Percentiles rank a stretch among this genome's conserved stretches.
Conservation (phyloP, 306 rosid species). For the Begonia masoniana region DNA sequence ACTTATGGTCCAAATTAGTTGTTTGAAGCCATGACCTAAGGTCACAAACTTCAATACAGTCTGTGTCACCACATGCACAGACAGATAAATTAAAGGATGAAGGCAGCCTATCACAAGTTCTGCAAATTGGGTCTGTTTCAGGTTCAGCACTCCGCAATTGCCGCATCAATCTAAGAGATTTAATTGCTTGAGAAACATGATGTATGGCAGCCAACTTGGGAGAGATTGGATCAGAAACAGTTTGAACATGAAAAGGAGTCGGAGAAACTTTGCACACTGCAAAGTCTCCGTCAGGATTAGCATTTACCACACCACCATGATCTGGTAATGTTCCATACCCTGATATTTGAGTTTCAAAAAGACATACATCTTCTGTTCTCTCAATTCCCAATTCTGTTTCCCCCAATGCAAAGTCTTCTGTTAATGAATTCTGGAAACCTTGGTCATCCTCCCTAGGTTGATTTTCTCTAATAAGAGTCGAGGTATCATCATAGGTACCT, state of each 20-base stretch:
- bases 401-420: conserved; percentile 29
- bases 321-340: conserved; percentile 1
- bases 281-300: conserved; percentile 26
- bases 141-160: conserved; percentile 69
- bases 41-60: conserved; percentile 96
- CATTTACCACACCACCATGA: conserved; percentile 21
- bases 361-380: no score
- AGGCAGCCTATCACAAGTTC: conserved; percentile 31
- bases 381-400: conserved; percentile 15
- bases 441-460: conserved; percentile 28
- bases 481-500: conserved; percentile 21
- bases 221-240: conserved; percentile 87
- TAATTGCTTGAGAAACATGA: conserved; percentile 96
- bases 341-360: no score
- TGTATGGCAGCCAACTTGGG: conserved; percentile 89
- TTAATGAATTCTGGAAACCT: conserved; percentile 20
- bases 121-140: conserved; percentile 31
- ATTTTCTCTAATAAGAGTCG: conserved; percentile 25
- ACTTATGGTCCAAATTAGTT: conserved; percentile 73
- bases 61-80: conserved; percentile 95
- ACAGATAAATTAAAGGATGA: conserved; percentile 48
- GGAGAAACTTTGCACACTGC: conserved; percentile 36
- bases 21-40: conserved; percentile 94
- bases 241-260: conserved; percentile 45
- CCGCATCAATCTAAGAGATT: conserved; percentile 91